A percentile compares a stretch with the other conserved stretches of the same genome.
Evolutionary conservation across 2,329 filamentous ascomycete species (phyloP).

Genomic region (Pseudogymnoascus sp.): DNA sequence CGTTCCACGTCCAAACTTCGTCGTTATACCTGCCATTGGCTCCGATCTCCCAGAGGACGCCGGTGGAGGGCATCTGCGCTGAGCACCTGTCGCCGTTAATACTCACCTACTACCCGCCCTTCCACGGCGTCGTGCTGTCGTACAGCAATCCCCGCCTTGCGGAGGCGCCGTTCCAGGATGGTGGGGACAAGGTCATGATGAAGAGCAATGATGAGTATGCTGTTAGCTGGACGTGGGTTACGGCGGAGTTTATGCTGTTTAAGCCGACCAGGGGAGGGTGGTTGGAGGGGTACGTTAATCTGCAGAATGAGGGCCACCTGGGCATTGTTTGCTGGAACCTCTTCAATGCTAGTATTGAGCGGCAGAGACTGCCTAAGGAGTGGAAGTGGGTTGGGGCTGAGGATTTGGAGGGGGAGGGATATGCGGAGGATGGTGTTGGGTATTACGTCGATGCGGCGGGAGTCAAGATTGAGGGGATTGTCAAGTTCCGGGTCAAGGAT

Average conservation of each 20-base stretch:
- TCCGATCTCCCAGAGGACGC: slow-evolving; percentile 60
- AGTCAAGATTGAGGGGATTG: slow-evolving; percentile 58
- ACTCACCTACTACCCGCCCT: slow-evolving; percentile 65
- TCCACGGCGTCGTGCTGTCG: slow-evolving; percentile 66
- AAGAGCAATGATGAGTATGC: slow-evolving; percentile 71
- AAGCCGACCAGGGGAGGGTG: slow-evolving; percentile 63
- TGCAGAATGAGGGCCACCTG: slow-evolving; percentile 83
- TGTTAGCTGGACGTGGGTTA: slow-evolving; percentile 80
- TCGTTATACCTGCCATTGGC: slow-evolving; percentile 74
- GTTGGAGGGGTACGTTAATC: slow-evolving; percentile 73
- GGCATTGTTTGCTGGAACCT: slow-evolving; percentile 84
- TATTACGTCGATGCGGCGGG: slow-evolving; percentile 71
- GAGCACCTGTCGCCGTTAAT: slow-evolving; percentile 69
- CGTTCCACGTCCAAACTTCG: slow-evolving; percentile 71
- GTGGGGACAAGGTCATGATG: slow-evolving; percentile 39
- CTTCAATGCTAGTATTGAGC: slow-evolving; percentile 84
- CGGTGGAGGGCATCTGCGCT: slow-evolving; percentile 61
- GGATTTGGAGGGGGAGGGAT: slow-evolving; percentile 27
- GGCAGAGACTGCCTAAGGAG: slow-evolving; percentile 61
- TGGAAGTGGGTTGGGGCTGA: slow-evolving; percentile 69
- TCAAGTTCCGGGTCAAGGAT: slow-evolving; percentile 74
- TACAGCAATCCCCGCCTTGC: slow-evolving; percentile 63
- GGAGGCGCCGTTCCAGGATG: slow-evolving; percentile 45
- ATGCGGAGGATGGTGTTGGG: slow-evolving; percentile 51
- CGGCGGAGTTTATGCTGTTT: slow-evolving; percentile 78